phyloP scores from a whole-genome alignment of 2,329 filamentous ascomycete species.

The Hypoxylon sp. region DNA sequence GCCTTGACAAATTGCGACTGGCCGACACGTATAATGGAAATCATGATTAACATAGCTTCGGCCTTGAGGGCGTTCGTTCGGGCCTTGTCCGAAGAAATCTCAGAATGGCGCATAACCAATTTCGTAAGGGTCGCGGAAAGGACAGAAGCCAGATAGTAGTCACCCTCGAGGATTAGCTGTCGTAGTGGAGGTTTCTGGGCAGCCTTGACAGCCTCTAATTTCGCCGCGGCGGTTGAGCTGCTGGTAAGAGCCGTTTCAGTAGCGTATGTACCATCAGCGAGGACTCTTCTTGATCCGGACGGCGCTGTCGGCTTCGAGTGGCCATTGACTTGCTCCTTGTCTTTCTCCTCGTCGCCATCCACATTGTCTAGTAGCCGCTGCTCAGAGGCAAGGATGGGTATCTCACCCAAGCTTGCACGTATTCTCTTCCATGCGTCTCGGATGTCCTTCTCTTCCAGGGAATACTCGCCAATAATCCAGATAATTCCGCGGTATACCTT shows the following conservation, averaged over 20 bases:
- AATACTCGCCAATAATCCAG: slow-evolving; percentile 99
- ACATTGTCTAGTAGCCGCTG: slow-evolving; percentile 91
- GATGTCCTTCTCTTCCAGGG: slow-evolving; percentile 92
- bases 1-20: slow-evolving; percentile 99
- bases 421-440: slow-evolving; percentile 97
- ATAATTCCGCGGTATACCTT: slow-evolving; percentile 97
- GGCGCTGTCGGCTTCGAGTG: slow-evolving; percentile 81
- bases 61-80: slow-evolving; percentile 95
- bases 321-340: slow-evolving; percentile 80
- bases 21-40: slow-evolving; percentile 96
- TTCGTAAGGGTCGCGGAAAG: slow-evolving; percentile 97
- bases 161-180: slow-evolving; percentile 95
- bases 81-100: slow-evolving; percentile 87
- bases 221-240: slow-evolving; percentile 89
- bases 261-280: slow-evolving; percentile 97
- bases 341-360: slow-evolving; percentile 75
- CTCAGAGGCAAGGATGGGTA: slow-evolving; percentile 95
- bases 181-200: slow-evolving; percentile 95
- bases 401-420: slow-evolving; percentile 92
- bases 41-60: slow-evolving; percentile 99
- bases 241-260: slow-evolving; percentile 97
- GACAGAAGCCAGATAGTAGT: slow-evolving; percentile 96
- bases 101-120: slow-evolving; percentile 95
- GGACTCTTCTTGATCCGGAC: slow-evolving; percentile 88
- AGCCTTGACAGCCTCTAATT: slow-evolving; percentile 95